Percentiles rank a stretch among this genome's conserved stretches.
phyloP scores from a whole-genome alignment of 2,329 filamentous ascomycete genomes.

The Microdochium nivale region DNA sequence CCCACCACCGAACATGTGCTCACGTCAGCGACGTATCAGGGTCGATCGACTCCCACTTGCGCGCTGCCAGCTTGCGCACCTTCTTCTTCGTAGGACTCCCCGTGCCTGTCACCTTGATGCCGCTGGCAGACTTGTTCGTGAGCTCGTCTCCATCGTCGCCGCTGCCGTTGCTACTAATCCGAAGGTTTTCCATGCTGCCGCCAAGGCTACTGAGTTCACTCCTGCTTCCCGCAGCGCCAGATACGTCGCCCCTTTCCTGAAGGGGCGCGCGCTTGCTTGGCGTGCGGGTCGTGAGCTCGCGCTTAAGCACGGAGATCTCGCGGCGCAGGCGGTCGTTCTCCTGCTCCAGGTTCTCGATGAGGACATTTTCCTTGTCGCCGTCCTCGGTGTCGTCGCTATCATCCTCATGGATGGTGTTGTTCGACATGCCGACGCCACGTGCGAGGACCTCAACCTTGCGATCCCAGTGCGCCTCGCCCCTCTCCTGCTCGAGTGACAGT shows the following conservation, averaged over 20 bases:
- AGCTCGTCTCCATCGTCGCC: not conserved
- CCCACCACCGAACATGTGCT: not conserved
- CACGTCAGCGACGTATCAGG: not conserved
- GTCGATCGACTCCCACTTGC: not conserved
- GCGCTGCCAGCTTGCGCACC: not conserved
- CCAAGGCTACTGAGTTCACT: conserved; percentile 27
- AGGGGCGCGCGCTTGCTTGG: conserved; percentile 52
- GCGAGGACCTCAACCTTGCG: conserved; percentile 73
- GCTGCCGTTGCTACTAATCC: conserved; percentile 30
- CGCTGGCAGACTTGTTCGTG: not conserved
- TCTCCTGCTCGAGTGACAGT: conserved; percentile 70
- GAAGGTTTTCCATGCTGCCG: conserved; percentile 40
- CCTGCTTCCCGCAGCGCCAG: conserved; percentile 8
- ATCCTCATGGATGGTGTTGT: conserved; percentile 32
- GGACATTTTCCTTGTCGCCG: conserved; percentile 52
- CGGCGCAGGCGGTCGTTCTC: conserved; percentile 63
- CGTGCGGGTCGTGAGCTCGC: conserved; percentile 55
- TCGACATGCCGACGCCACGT: conserved; percentile 40
- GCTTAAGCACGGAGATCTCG: conserved; percentile 55
- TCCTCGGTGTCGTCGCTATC: conserved; percentile 37
- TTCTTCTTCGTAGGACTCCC: not conserved
- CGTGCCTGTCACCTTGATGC: not conserved
- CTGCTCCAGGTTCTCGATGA: conserved; percentile 55
- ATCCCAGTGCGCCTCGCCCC: conserved; percentile 77
- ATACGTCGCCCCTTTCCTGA: conserved; percentile 40